Evolutionary conservation across 768 basidiomycete species (phyloP).

Genomic region (Russula olivacea): DNA sequence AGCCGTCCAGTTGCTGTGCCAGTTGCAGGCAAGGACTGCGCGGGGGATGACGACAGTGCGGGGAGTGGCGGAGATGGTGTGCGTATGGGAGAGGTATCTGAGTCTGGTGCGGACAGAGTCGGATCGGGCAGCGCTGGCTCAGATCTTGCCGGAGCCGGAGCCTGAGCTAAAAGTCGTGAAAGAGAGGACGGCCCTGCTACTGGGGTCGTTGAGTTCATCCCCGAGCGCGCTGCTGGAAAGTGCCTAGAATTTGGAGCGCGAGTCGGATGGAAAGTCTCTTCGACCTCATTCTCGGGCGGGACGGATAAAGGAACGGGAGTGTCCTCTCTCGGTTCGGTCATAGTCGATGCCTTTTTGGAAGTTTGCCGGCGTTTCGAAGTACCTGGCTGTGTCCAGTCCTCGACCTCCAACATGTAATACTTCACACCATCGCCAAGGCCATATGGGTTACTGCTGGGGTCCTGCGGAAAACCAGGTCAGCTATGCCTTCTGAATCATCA

Average conservation of each 20-base stretch:
- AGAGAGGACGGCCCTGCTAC: constrained; percentile 71
- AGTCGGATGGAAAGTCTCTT: constrained; percentile 61
- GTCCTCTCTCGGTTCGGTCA: constrained; percentile 36
- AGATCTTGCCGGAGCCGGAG: constrained; percentile 37
- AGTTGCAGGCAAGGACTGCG: neutral
- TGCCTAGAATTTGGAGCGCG: constrained; percentile 63
- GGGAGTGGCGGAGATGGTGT: constrained; percentile 31
- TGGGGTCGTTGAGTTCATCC: constrained; percentile 67
- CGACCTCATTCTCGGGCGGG: constrained; percentile 65
- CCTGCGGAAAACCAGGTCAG: constrained; percentile 39
- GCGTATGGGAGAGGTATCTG: constrained; percentile 23
- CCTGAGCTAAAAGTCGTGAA: constrained; percentile 74
- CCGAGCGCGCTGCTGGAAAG: constrained; percentile 50
- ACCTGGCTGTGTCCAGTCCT: constrained; percentile 83
- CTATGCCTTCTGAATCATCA: neutral
- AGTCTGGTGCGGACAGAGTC: constrained; percentile 12
- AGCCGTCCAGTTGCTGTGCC: constrained; percentile 10
- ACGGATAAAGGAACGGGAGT: constrained; percentile 47
- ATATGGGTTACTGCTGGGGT: constrained; percentile 83
- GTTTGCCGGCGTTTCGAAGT: constrained; percentile 53
- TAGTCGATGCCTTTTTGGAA: constrained; percentile 42
- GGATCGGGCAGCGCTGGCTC: constrained; percentile 31
- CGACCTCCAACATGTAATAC: constrained; percentile 90
- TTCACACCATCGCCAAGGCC: constrained; percentile 83
- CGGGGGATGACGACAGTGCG: neutral